A percentile compares a stretch with the other conserved stretches of the same genome.
phyloP scores from a whole-genome alignment of 345 rosid species.

The Salix dunnii region DNA sequence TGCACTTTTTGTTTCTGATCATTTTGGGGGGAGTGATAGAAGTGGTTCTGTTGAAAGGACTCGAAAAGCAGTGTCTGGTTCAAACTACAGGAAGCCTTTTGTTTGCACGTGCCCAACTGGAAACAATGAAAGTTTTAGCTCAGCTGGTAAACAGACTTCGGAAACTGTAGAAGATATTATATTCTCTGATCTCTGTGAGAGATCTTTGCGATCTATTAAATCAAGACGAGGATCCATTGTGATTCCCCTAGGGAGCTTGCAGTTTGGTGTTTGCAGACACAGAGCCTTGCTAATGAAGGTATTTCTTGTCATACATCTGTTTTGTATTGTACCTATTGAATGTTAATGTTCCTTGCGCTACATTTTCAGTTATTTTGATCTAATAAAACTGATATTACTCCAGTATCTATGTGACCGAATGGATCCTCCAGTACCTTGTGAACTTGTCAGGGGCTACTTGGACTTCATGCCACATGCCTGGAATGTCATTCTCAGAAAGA shows the following conservation, averaged over 20 bases:
- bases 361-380: conserved; percentile 5
- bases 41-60: conserved; percentile 58
- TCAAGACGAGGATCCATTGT: conserved; percentile 58
- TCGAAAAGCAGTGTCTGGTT: conserved; percentile 72
- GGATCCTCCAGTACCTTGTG: conserved; percentile 93
- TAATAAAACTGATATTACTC: conserved; percentile 22
- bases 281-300: conserved; percentile 95
- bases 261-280: conserved; percentile 91
- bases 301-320: not conserved
- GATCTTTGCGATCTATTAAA: conserved; percentile 64
- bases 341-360: conserved; percentile 4
- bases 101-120: conserved; percentile 92
- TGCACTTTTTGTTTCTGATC: conserved; percentile 93
- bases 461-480: conserved; percentile 95
- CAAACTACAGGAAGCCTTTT: conserved; percentile 81
- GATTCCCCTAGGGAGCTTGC: conserved; percentile 79
- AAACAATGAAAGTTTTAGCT: conserved; percentile 37
- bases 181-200: conserved; percentile 77
- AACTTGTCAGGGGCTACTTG: conserved; percentile 96
- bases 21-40: conserved; percentile 95
- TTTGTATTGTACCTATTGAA: not conserved
- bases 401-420: conserved; percentile 94
- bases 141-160: conserved; percentile 34
- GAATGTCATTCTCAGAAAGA: conserved; percentile 65
- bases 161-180: conserved; percentile 46